Evolutionary conservation across 2,329 filamentous ascomycete genomes (phyloP), one percentile per base, ranked within the genome.

Genomic region (Hypoxylon sp.): DNA sequence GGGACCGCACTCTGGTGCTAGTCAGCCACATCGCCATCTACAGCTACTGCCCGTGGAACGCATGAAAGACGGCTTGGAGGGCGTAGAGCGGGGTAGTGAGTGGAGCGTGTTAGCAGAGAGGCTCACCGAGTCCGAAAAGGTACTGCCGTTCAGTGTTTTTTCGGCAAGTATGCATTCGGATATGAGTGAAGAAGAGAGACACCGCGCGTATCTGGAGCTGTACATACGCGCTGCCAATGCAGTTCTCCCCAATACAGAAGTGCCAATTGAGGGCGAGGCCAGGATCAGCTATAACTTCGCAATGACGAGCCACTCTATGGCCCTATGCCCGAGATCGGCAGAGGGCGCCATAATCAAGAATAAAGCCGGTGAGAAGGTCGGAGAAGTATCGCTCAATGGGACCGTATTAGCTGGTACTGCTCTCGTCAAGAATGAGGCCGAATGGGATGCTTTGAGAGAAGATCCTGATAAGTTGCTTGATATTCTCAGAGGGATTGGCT

Each of bases 11-110:
- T 91, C 89, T 3, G 91, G 90, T 2, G 89, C 90, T 1, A 91
- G 88, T 68, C 90, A 93, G 74, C 85, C 90, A 11, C 91, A 93
- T 73, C 78, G 91, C 3, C 91, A 93, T 72, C 76, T 93, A 24
- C 91, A 93, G 75, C 83, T 93, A n/a, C 77, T 93, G 2, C 89
- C 89, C 0, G 82, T 92, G 0, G 82, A 85, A 6, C 78, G 82
- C 16, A 92, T 93, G 89, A 81, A 79, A 33, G 82, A 83, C 11
- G 87, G 86, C 0, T 70, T 88, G 4, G 76, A 74, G 0, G 52
- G 66, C 9, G 64, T 71, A 3, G 64, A 65, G 1, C 64, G 65
- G 2, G 74, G 72, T 2, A 58, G 28, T 2, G 71, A 68, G n/a
- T 90, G 87, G 87, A 68, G 70, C 8, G 77, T 87, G 1, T 75